Percentiles rank a stretch among this genome's conserved stretches.
Conservation (phyloP, 208 protist genomes). For the Trichomonas tenax region DNA sequence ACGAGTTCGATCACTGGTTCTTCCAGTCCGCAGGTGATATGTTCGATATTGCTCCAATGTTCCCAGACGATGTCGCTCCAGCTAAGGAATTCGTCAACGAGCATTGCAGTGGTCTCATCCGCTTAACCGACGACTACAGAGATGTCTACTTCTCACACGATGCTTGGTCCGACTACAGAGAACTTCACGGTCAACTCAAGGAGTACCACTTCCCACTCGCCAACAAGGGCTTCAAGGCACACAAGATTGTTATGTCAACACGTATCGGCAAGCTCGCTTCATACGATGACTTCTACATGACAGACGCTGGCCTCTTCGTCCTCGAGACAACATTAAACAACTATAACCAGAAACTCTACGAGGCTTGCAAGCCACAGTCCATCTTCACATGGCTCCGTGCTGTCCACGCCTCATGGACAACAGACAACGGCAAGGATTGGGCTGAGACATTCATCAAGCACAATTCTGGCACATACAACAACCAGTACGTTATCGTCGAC, state of each 20-base stretch:
- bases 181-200: conserved; percentile 1
- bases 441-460: neutral
- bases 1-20: conserved; percentile 1
- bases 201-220: neutral
- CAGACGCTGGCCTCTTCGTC: conserved; percentile 46
- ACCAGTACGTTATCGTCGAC: conserved; percentile 16
- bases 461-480: conserved; percentile 20
- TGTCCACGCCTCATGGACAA: neutral
- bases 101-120: neutral
- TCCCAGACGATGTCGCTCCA: neutral
- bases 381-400: conserved; percentile 3
- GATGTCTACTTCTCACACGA: conserved; percentile 8
- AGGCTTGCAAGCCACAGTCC: neutral
- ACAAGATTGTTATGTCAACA: neutral
- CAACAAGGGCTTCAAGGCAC: neutral
- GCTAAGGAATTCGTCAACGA: neutral
- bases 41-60: neutral
- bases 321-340: conserved; percentile 54
- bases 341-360: conserved; percentile 44
- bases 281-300: conserved; percentile 68
- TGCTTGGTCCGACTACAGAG: neutral
- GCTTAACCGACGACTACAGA: neutral
- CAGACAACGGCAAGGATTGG: neutral
- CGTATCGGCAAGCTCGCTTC: conserved; percentile 46
- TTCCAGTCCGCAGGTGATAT: conserved; percentile 6